These are phyloP conservation scores for Wilhelminamyces savonicus DNA, from an alignment of 805 yeast species.

Conservation along the genomic window DNA sequence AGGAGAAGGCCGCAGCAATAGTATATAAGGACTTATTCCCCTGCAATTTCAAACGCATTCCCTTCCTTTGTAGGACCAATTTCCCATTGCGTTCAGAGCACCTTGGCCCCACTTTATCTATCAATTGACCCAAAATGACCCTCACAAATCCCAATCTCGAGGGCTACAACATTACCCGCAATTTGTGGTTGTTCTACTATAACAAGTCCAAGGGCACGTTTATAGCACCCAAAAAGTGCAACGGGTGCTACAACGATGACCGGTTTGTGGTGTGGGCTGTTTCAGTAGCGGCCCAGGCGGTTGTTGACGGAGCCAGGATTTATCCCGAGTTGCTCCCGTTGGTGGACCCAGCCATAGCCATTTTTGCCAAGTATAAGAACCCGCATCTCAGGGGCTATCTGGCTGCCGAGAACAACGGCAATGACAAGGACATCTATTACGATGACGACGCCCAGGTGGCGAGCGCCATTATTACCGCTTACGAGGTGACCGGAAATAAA, in stretches of 20 bases:
- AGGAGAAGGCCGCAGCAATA: too few species aligned
- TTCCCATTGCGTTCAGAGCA: too few species aligned
- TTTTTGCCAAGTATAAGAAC: slow-evolving; percentile 47
- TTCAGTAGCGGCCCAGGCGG: slow-evolving; percentile 59
- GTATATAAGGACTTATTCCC: too few species aligned
- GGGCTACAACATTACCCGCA: slow-evolving; percentile 25
- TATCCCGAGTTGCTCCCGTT: slow-evolving; percentile 48
- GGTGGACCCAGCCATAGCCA: slow-evolving; percentile 45
- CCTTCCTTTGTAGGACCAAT: too few species aligned
- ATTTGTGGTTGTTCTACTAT: slow-evolving; percentile 38
- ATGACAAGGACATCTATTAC: slow-evolving; percentile 59
- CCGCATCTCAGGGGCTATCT: slow-evolving; percentile 50
- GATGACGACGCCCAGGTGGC: slow-evolving; percentile 77
- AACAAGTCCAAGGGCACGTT: slow-evolving; percentile 30
- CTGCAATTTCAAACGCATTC: too few species aligned
- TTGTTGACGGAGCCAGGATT: slow-evolving; percentile 56
- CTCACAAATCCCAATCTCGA: slow-evolving; percentile 10
- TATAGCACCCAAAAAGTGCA: slow-evolving; percentile 28
- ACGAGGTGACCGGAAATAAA: slow-evolving; percentile 57
- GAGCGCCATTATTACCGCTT: slow-evolving; percentile 56
- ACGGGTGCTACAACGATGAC: slow-evolving; percentile 44
- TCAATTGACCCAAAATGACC: too few species aligned
- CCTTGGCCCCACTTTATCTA: too few species aligned
- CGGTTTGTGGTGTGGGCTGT: slow-evolving; percentile 65
- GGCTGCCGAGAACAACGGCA: slow-evolving; percentile 55